phyloP scores from a whole-genome alignment of 306 rosid species.

The Prunus mongolica region DNA sequence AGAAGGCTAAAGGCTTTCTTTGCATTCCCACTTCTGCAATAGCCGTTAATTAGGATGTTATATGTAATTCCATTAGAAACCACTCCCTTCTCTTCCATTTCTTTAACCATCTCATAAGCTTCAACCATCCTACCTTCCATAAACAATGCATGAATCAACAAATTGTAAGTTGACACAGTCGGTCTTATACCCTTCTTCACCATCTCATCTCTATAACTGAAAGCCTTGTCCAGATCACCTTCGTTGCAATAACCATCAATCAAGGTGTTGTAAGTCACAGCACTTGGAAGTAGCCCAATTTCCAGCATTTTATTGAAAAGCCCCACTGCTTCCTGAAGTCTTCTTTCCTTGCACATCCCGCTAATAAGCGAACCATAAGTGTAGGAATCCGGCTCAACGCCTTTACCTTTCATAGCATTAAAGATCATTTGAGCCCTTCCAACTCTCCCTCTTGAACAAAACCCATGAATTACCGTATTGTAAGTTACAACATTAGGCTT shows the following conservation, averaged over 20 bases:
- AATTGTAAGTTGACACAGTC: conserved; percentile 60
- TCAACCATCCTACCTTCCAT: conserved; percentile 58
- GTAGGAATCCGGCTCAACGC: conserved; percentile 60
- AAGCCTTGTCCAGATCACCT: conserved; percentile 69
- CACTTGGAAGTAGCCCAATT: conserved; percentile 52
- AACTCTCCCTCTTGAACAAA: conserved; percentile 51
- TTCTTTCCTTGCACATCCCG: conserved; percentile 63
- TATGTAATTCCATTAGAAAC: conserved; percentile 63
- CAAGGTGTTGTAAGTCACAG: conserved; percentile 64
- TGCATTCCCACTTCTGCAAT: conserved; percentile 64
- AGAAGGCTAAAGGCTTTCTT: conserved; percentile 57
- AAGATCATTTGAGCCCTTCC: conserved; percentile 44
- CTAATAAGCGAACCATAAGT: conserved; percentile 60
- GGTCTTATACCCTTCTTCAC: conserved; percentile 48
- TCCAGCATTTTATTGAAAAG: conserved; percentile 48
- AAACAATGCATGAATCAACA: conserved; percentile 78
- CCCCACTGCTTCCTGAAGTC: conserved; percentile 58
- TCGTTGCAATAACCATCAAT: conserved; percentile 75
- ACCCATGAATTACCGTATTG: conserved; percentile 65
- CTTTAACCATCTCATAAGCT: conserved; percentile 52
- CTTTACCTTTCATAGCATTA: conserved; percentile 49
- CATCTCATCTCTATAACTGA: conserved; percentile 64
- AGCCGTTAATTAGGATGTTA: conserved; percentile 76
- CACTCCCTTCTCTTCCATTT: conserved; percentile 63
- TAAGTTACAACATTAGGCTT: conserved; percentile 67